These are phyloP conservation scores for Candida andamanensis DNA, from an alignment of 805 yeast species.

Conservation along the genomic window DNA sequence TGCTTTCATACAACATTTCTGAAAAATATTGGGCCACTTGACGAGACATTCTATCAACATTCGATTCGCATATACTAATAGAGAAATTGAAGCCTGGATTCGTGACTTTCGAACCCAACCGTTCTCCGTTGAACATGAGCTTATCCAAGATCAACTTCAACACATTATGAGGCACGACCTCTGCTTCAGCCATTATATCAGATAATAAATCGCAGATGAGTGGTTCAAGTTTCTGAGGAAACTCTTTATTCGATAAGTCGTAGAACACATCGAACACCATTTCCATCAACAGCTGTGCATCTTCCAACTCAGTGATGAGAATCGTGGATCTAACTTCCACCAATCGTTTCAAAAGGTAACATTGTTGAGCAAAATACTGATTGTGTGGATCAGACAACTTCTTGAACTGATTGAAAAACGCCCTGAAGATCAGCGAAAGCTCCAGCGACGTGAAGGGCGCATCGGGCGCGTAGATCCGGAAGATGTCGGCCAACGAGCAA, in stretches of 20 bases:
- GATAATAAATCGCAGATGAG: constrained; percentile 66
- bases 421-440: constrained; percentile 58
- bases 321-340: constrained; percentile 75
- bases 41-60: constrained; percentile 69
- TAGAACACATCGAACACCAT: constrained; percentile 60
- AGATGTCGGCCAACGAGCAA: constrained; percentile 69
- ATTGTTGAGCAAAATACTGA: constrained; percentile 58
- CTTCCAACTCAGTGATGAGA: constrained; percentile 68
- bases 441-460: constrained; percentile 75
- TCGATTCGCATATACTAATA: constrained; percentile 60
- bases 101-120: constrained; percentile 19
- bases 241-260: constrained; percentile 39
- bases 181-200: constrained; percentile 70
- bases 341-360: constrained; percentile 59
- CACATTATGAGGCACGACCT: constrained; percentile 54
- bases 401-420: constrained; percentile 60
- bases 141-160: constrained; percentile 62
- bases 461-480: constrained; percentile 80
- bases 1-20: constrained; percentile 58
- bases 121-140: constrained; percentile 33
- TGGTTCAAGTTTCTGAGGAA: constrained; percentile 52
- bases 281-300: constrained; percentile 50
- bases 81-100: constrained; percentile 65
- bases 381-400: constrained; percentile 50
- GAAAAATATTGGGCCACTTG: constrained; percentile 75